Percentiles rank a stretch among this genome's conserved stretches.
These are phyloP conservation scores for Keithomyces neogunnii DNA, from an alignment of 2,329 filamentous ascomycete genomes.

Conservation along the genomic window DNA sequence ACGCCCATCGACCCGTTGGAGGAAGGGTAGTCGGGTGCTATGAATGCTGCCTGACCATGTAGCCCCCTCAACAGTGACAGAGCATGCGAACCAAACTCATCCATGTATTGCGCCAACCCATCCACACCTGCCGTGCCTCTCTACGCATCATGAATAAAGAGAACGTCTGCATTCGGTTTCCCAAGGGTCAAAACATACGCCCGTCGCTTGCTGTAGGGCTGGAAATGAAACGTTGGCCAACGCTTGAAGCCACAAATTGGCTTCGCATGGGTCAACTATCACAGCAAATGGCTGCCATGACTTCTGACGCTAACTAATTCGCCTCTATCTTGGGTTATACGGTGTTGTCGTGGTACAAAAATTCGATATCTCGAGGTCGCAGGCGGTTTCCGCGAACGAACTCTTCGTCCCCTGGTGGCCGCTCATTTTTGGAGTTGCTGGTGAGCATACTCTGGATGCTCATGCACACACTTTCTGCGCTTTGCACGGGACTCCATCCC, in stretches of 20 bases:
- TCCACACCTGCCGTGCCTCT: not conserved
- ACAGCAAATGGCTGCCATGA: not conserved
- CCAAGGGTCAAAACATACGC: not conserved
- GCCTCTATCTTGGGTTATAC: slow-evolving; percentile 36
- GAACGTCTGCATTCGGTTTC: not conserved
- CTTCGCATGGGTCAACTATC: not conserved
- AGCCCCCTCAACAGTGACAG: not conserved
- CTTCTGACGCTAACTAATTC: not conserved
- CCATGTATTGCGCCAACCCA: not conserved
- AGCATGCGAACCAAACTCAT: not conserved
- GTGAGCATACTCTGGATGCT: slow-evolving; percentile 98
- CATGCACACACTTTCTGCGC: slow-evolving; percentile 94
- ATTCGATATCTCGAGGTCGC: slow-evolving; percentile 81
- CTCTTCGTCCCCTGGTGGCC: slow-evolving; percentile 81
- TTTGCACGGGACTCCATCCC: slow-evolving; percentile 95
- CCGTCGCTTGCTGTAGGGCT: not conserved
- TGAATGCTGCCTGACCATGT: not conserved
- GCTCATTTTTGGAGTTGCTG: slow-evolving; percentile 83
- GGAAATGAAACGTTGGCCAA: slow-evolving; percentile 1
- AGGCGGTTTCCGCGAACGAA: slow-evolving; percentile 76
- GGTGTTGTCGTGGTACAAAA: slow-evolving; percentile 86
- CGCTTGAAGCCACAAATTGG: slow-evolving; percentile 1
- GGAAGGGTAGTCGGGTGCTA: not conserved
- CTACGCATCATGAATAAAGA: not conserved
- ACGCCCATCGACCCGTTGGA: not conserved